Evolutionary conservation across 2,329 filamentous ascomycete genomes (phyloP).

Genomic region (Tolypocladium tropicale): DNA sequence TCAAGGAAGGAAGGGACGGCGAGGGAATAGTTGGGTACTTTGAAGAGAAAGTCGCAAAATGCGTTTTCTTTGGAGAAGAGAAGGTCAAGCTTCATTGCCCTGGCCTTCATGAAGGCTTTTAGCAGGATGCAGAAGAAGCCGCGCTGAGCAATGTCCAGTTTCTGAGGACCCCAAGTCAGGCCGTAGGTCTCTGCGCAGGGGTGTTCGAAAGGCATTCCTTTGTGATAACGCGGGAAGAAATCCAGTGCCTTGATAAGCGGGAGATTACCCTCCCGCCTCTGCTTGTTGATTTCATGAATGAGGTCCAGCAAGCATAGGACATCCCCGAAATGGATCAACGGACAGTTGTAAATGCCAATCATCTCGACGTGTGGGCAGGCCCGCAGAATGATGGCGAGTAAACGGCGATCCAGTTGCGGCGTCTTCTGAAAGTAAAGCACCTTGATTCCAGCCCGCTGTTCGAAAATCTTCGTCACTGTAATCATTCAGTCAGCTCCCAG

Average conservation of each 20-base stretch:
- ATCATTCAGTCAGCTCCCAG: conserved; percentile 5
- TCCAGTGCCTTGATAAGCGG: conserved; percentile 17
- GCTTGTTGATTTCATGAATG: conserved; percentile 22
- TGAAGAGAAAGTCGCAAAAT: conserved; percentile 17
- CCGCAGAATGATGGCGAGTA: conserved; percentile 23
- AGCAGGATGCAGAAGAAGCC: conserved; percentile 22
- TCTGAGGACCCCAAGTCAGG: conserved; percentile 14
- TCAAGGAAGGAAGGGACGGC: conserved; percentile 21
- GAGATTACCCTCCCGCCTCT: conserved; percentile 5
- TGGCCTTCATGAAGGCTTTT: conserved; percentile 23
- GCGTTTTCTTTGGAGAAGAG: conserved; percentile 20
- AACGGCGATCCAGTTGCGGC: conserved; percentile 20
- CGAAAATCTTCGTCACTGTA: conserved; percentile 14
- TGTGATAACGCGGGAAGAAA: conserved; percentile 22
- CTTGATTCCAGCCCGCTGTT: conserved; percentile 6
- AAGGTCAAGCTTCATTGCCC: conserved; percentile 15
- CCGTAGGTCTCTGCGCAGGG: conserved; percentile 14
- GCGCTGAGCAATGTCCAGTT: conserved; percentile 17
- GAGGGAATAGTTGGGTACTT: conserved; percentile 18
- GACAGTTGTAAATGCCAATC: conserved; percentile 26
- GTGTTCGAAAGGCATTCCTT: conserved; percentile 12
- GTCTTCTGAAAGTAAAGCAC: conserved; percentile 20
- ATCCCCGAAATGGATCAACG: conserved; percentile 25
- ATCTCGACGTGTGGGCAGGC: conserved; percentile 19
- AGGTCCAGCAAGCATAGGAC: conserved; percentile 21